Base-by-base conservation (phyloP, 805 yeast species). In the Wickerhamomyces alni region DNA sequence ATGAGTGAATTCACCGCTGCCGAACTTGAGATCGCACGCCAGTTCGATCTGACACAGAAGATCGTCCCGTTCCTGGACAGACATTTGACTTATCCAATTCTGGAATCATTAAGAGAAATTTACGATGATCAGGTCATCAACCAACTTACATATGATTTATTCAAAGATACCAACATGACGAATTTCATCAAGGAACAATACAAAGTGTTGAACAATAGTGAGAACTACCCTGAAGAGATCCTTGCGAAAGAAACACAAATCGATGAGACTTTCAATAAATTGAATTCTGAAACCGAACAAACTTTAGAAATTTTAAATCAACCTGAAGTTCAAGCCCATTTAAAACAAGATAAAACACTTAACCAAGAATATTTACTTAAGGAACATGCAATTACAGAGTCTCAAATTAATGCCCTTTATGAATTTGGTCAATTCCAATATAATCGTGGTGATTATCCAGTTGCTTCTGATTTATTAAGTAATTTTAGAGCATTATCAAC, bases 401-500 rank as follows among this genome's bases (percentile, higher is more conserved):
- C 62, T 13, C 69, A 67, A 57, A 72, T 75, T 46, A 59, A 70
- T 44, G 71, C 66, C 41, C 60, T 77, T 35, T 78, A 74, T 56
- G 72, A 74, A 46, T 75, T 70, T 57, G 84, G 82, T 37, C 76
- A 76, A 54, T 69, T 75, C 50, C 80, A 77, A 57, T 78, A 75
- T 59, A 74, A 75, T 59, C 69, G 78, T 57, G 84, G 84, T 48
- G 77, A 76, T 52, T 78, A 77, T 57, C 70, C 60, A 42, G 69
- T 72, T 64, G 80, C 82, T 7, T 67, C 77, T 25, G 82, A 78
- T 54, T 59, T 77, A 39, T 61, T 77, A 47, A 70, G 69, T 50
- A 78, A 75, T 55, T 78, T 77, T 55, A 64, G 80, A 56, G 66
- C 73, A 12, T 61, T 78, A 17, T 74, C 81, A 9, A 69, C 73